A percentile compares a stretch with the other conserved stretches of the same genome.
These are phyloP conservation scores for Chenopodium berlandieri DNA, from an alignment of 148 eudicot species.

Conservation along the genomic window DNA sequence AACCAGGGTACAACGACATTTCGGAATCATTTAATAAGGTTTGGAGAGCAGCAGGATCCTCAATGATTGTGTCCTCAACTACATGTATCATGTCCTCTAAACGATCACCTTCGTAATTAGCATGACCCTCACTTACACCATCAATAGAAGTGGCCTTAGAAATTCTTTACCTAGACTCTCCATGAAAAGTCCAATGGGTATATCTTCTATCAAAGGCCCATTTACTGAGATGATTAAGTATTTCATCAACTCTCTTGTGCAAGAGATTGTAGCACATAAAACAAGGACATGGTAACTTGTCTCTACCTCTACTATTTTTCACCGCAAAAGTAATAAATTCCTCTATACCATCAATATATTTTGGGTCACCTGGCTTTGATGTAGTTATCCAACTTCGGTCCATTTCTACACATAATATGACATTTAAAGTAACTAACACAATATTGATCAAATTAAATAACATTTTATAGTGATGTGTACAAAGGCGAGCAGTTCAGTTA, in stretches of 20 bases:
- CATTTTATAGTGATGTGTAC: too few species aligned
- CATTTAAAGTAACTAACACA: too few species aligned
- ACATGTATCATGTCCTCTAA: not conserved
- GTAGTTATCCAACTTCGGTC: not conserved
- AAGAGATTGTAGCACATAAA: not conserved
- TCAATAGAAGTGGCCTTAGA: not conserved
- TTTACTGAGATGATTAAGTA: not conserved
- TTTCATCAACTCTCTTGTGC: not conserved
- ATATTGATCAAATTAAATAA: too few species aligned
- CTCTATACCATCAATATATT: not conserved
- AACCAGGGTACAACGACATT: not conserved
- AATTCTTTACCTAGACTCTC: not conserved
- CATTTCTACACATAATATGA: not conserved
- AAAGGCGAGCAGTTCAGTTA: too few species aligned
- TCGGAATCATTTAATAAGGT: not conserved
- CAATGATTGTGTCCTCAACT: not conserved
- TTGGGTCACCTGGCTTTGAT: too few species aligned
- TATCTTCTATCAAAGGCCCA: slow-evolving; percentile 6
- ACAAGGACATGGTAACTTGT: slow-evolving; percentile 3
- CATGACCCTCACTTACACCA: not conserved
- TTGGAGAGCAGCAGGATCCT: not conserved
- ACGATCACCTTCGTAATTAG: not conserved
- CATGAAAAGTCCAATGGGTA: not conserved
- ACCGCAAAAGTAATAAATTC: not conserved
- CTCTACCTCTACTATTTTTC: not conserved